Percentiles rank a stretch among this genome's conserved stretches.
These are phyloP conservation scores for Ceratocystis variospora DNA, from an alignment of 2,329 filamentous ascomycete genomes.

Conservation along the genomic window DNA sequence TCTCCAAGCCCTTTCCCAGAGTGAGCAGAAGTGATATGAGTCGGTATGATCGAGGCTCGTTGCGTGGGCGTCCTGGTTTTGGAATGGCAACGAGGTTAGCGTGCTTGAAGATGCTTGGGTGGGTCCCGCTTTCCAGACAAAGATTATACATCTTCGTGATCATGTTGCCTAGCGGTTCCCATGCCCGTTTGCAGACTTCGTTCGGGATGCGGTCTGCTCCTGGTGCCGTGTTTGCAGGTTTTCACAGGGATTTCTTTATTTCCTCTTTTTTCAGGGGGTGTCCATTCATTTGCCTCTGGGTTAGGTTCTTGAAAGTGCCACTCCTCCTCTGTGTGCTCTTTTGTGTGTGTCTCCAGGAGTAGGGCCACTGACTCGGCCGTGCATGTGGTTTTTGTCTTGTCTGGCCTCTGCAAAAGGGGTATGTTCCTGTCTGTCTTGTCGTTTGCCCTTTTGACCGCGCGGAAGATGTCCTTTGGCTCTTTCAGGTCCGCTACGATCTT, in stretches of 20 bases:
- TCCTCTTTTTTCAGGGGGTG: not conserved
- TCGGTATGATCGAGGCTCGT: too few relatives aligned
- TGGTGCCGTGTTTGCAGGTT: not conserved
- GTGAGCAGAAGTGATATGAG: too few relatives aligned
- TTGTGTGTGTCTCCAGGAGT: too few relatives aligned
- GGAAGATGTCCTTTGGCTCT: too few relatives aligned
- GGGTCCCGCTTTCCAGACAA: not conserved
- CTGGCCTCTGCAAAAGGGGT: too few relatives aligned
- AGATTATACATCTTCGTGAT: not conserved
- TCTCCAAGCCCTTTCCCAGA: too few relatives aligned
- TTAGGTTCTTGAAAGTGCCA: not conserved
- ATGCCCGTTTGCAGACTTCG: not conserved
- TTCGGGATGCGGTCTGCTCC: not conserved
- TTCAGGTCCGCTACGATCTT: too few relatives aligned
- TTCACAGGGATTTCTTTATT: not conserved
- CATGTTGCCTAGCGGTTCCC: not conserved
- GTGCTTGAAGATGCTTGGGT: not conserved
- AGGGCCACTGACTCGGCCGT: too few relatives aligned
- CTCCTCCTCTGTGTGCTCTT: not conserved
- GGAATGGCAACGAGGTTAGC: not conserved
- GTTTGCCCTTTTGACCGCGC: too few relatives aligned
- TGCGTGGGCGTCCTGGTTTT: too few relatives aligned
- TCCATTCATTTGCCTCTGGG: not conserved
- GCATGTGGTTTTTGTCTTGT: too few relatives aligned
- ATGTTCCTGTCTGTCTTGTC: too few relatives aligned